phyloP scores from a whole-genome alignment of 176 grass and related monocot genomes.

The Juncus effusus region DNA sequence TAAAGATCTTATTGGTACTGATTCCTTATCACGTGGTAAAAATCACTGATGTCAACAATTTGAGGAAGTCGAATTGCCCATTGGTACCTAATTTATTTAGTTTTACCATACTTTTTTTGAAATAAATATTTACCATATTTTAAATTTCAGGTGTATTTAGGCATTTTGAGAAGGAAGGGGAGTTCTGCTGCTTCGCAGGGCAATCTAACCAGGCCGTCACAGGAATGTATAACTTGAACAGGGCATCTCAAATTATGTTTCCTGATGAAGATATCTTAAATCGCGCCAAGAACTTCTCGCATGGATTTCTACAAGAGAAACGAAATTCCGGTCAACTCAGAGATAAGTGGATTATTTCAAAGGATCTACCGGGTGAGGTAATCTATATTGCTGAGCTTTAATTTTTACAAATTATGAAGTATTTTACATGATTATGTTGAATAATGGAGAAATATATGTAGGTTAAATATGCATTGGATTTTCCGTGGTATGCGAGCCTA shows the following conservation, averaged over 20 bases:
- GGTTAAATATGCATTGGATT: conserved; percentile 74
- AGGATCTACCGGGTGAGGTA: conserved; percentile 53
- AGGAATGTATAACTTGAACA: conserved; percentile 91
- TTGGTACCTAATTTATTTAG: too few species aligned
- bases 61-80: too few species aligned
- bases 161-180: conserved; percentile 80
- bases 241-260: conserved; percentile 34
- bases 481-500: conserved; percentile 74
- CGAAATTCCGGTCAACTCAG: conserved; percentile 26
- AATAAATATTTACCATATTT: too few species aligned
- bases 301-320: conserved; percentile 29
- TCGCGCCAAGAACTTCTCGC: conserved; percentile 14
- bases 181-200: conserved; percentile 81
- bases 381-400: neutral
- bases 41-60: too few species aligned
- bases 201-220: conserved; percentile 89
- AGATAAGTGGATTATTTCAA: conserved; percentile 66
- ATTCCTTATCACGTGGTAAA: neutral
- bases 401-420: neutral
- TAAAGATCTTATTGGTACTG: neutral
- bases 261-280: conserved; percentile 26
- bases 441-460: conserved; percentile 24
- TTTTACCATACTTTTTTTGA: too few species aligned
- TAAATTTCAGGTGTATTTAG: conserved; percentile 54
- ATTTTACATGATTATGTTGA: conserved; percentile 6